Conservation (phyloP, 2,329 filamentous ascomycete genomes). For the Aspergillus ochraceoroseus region DNA sequence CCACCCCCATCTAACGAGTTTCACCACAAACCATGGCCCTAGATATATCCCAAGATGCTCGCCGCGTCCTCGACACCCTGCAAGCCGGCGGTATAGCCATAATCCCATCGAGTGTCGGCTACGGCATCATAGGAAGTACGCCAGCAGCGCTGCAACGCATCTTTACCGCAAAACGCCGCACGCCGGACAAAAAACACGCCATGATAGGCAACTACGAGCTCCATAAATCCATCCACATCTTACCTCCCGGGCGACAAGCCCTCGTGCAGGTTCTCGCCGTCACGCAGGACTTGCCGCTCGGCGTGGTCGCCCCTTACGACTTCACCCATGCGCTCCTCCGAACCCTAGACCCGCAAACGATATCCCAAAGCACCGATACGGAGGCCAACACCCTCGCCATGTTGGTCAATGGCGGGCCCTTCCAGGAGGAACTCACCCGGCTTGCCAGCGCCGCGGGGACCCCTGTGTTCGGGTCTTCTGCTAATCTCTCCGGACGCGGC, state of each 20-base stretch:
- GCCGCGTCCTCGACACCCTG: slow-evolving; percentile 9
- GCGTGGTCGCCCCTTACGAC: slow-evolving; percentile 5
- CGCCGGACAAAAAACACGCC: slow-evolving; percentile 19
- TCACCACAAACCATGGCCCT: too few species aligned
- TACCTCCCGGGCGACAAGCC: not conserved
- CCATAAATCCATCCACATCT: slow-evolving; percentile 20
- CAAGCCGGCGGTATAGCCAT: slow-evolving; percentile 22
- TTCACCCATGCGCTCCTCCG: slow-evolving; percentile 4
- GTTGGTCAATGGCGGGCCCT: not conserved
- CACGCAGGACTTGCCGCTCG: slow-evolving; percentile 4
- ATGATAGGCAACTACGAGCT: slow-evolving; percentile 21
- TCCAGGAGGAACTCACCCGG: slow-evolving; percentile 9
- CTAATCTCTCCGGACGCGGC: slow-evolving; percentile 18
- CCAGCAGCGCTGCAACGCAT: slow-evolving; percentile 17
- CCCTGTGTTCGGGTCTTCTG: slow-evolving; percentile 17
- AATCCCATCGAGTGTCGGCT: slow-evolving; percentile 26
- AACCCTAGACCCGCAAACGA: not conserved
- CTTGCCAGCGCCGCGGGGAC: slow-evolving; percentile 9
- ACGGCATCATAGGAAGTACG: slow-evolving; percentile 20
- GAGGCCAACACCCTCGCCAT: slow-evolving; percentile 1
- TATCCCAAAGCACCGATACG: not conserved
- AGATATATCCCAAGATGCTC: slow-evolving; percentile 11
- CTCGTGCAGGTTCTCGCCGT: slow-evolving; percentile 1
- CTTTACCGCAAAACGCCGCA: slow-evolving; percentile 24
- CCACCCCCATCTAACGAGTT: too few species aligned